phyloP scores from a whole-genome alignment of 2,329 filamentous ascomycete genomes.

The Colletotrichum gloeosporioides region DNA sequence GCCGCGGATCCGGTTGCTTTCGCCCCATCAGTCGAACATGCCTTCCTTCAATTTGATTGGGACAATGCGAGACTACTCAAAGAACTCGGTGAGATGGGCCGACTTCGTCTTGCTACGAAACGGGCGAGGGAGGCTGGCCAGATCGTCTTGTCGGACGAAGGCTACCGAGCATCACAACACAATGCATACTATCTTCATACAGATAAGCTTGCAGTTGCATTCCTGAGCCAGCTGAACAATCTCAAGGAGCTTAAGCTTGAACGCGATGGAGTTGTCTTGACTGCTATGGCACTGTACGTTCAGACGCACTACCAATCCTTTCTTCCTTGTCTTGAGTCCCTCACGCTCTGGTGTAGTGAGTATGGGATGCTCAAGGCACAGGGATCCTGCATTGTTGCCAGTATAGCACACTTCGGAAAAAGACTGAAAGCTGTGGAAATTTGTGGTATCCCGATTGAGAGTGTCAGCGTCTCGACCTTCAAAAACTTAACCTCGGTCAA shows the following conservation, averaged over 20 bases:
- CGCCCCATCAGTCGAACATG: background rate
- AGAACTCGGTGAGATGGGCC: rapidly evolving
- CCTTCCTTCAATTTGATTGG: background rate
- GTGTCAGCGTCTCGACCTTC: background rate
- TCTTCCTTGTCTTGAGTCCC: background rate
- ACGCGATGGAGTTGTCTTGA: rapidly evolving
- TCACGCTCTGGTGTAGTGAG: rapidly evolving
- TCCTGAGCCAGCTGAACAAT: background rate
- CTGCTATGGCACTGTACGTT: rapidly evolving
- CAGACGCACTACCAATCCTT: background rate
- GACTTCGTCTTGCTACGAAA: background rate
- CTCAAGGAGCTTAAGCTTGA: background rate
- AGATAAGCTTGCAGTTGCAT: background rate
- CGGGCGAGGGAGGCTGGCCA: background rate
- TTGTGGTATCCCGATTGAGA: rapidly evolving
- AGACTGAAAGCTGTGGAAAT: background rate
- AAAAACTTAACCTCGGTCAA: background rate
- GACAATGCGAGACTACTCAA: rapidly evolving
- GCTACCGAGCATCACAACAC: background rate
- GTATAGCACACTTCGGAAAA: background rate
- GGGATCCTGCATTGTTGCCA: background rate
- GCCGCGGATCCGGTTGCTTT: background rate
- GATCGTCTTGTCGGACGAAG: background rate
- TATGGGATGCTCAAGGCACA: rapidly evolving
- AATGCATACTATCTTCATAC: rapidly evolving